These are phyloP conservation scores for Zygotorulaspora florentina DNA, from an alignment of 805 yeast species.

Conservation along the genomic window DNA sequence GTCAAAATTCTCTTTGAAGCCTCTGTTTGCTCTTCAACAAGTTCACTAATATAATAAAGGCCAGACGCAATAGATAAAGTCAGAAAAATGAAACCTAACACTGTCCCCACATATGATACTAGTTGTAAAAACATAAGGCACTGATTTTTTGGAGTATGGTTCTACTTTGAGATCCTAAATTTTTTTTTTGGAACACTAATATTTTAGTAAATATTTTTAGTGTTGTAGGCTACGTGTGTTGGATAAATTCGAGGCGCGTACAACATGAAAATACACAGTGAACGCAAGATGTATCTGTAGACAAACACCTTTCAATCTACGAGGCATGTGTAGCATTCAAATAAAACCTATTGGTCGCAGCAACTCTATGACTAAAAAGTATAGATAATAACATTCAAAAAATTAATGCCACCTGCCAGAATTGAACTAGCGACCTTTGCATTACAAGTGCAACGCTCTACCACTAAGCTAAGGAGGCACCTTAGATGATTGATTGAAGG, in stretches of 20 bases:
- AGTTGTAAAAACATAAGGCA: constrained; percentile 51
- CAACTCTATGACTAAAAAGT: neutral
- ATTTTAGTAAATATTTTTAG: too few species aligned
- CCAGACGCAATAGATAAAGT: constrained; percentile 83
- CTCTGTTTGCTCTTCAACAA: constrained; percentile 90
- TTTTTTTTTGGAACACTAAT: neutral
- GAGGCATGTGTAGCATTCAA: neutral
- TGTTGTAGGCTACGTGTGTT: too few species aligned
- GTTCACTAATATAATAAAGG: constrained; percentile 81
- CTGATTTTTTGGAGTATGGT: neutral
- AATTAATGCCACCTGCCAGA: constrained; percentile 71
- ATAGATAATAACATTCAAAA: constrained; percentile 14
- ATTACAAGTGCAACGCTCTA: constrained; percentile 99
- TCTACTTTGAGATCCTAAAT: neutral
- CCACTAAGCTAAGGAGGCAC: constrained; percentile 98
- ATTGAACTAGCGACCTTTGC: constrained; percentile 96
- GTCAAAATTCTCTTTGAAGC: constrained; percentile 69
- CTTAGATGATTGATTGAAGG: neutral
- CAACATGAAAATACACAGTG: too few species aligned
- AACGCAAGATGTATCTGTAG: too few species aligned
- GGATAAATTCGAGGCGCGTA: too few species aligned
- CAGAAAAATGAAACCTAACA: constrained; percentile 56
- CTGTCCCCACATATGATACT: constrained; percentile 56
- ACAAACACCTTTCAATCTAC: too few species aligned
- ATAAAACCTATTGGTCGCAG: too few species aligned